phyloP scores from a whole-genome alignment of 257 asterid species.

The Solanum medicagineum region DNA sequence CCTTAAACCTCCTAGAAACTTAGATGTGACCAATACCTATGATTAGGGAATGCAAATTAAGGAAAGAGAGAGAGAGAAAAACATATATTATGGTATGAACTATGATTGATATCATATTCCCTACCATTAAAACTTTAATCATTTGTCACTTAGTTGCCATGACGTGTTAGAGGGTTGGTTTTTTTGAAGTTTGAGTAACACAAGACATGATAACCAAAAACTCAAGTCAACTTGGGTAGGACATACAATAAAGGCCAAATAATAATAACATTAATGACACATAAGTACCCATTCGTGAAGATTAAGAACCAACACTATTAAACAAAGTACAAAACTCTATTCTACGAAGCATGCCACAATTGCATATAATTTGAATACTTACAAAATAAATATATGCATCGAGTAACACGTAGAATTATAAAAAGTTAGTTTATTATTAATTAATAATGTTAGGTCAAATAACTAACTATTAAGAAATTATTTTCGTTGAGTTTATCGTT shows the following conservation, averaged over 20 bases:
- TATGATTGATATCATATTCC: not conserved
- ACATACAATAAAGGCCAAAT: not conserved
- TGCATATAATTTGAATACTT: not conserved
- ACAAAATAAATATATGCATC: not conserved
- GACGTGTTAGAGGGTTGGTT: not conserved
- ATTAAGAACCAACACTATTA: not conserved
- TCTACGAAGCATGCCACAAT: not conserved
- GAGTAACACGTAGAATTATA: not conserved
- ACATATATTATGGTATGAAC: not conserved
- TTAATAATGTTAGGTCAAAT: not conserved
- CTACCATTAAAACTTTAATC: not conserved
- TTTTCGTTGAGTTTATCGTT: not conserved
- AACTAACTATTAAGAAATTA: not conserved
- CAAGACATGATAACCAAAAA: not conserved
- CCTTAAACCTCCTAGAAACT: not conserved
- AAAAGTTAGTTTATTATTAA: not conserved
- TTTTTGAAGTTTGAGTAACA: not conserved
- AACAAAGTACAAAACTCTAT: not conserved
- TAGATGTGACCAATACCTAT: not conserved
- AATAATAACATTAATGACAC: not conserved
- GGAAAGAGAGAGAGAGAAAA: not conserved
- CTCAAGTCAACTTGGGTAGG: slow-evolving; percentile 1
- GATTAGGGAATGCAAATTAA: not conserved
- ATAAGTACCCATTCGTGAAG: not conserved
- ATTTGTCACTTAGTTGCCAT: not conserved